A percentile compares a stretch with the other conserved stretches of the same genome.
phyloP scores from a whole-genome alignment of 202 grass and related monocot species.

The Dendrocalamus latiflorus region DNA sequence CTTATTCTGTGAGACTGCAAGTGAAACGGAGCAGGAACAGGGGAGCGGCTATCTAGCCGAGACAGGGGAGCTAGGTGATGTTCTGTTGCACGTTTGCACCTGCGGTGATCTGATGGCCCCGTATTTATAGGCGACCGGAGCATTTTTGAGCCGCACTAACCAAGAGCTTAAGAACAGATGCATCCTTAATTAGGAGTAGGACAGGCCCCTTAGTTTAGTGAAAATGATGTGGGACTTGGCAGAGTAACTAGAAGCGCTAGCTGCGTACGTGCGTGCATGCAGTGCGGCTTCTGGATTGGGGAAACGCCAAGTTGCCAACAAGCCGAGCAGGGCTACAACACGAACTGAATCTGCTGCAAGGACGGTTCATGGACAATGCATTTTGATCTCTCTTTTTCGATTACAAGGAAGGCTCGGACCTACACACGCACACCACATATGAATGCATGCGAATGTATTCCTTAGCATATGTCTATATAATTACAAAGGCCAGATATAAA shows the following conservation, averaged over 20 bases:
- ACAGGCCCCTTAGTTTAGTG: no score
- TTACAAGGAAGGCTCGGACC: no score
- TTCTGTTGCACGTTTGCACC: not conserved
- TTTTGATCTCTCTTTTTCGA: no score
- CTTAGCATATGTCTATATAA: no score
- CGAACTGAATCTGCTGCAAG: not conserved
- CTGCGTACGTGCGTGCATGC: not conserved
- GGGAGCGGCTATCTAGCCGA: not conserved
- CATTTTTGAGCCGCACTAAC: not conserved
- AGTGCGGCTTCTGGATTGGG: not conserved
- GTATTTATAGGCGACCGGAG: constrained; percentile 33
- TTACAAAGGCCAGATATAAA: no score
- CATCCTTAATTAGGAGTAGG: not conserved
- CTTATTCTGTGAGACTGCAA: not conserved
- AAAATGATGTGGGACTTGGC: not conserved
- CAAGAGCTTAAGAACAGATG: not conserved
- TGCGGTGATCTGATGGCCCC: not conserved
- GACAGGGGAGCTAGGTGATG: not conserved
- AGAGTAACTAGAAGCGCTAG: not conserved
- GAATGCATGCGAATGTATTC: no score
- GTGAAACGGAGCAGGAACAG: constrained; percentile 3
- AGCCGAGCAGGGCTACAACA: not conserved
- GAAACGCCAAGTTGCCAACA: not conserved
- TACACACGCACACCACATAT: no score
- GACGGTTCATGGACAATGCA: not conserved